Conservation (phyloP, 495 filamentous ascomycete species). For the Cairneyella variabilis region DNA sequence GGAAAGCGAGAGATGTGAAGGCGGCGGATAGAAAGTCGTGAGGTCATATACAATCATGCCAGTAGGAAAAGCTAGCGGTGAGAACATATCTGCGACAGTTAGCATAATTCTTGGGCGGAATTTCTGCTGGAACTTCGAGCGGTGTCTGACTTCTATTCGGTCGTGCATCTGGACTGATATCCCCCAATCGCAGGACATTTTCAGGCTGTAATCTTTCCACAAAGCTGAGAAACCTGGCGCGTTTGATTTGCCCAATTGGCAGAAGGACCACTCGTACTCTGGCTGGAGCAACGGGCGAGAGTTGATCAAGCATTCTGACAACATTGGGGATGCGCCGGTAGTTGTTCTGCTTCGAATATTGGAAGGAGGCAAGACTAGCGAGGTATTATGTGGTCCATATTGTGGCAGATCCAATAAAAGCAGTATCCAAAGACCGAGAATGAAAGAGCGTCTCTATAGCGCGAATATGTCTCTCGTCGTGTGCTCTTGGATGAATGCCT, state of each 20-base stretch:
- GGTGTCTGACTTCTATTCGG: constrained; percentile 76
- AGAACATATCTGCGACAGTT: constrained; percentile 75
- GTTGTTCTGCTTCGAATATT: not conserved
- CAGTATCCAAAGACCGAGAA: not conserved
- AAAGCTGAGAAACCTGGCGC: constrained; percentile 75
- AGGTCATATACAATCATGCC: constrained; percentile 90
- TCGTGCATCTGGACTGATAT: constrained; percentile 82
- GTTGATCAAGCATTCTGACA: constrained; percentile 77
- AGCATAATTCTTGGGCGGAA: constrained; percentile 5
- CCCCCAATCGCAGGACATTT: constrained; percentile 81
- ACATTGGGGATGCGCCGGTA: constrained; percentile 26
- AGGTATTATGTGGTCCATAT: constrained; percentile 6
- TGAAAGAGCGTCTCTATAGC: no score
- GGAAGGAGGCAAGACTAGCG: not conserved
- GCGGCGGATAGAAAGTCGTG: constrained; percentile 69
- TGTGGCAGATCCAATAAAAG: not conserved
- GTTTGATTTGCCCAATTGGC: constrained; percentile 80
- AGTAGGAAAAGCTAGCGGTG: constrained; percentile 84
- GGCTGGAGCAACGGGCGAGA: constrained; percentile 85
- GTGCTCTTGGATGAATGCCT: constrained; percentile 4
- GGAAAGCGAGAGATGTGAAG: constrained; percentile 71
- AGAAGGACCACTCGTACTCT: constrained; percentile 79
- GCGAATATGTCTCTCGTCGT: not conserved
- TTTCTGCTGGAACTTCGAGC: not conserved
- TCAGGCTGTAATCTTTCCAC: constrained; percentile 71